Conservation (phyloP, 139 green algal genomes). For the Closterium sp. region DNA sequence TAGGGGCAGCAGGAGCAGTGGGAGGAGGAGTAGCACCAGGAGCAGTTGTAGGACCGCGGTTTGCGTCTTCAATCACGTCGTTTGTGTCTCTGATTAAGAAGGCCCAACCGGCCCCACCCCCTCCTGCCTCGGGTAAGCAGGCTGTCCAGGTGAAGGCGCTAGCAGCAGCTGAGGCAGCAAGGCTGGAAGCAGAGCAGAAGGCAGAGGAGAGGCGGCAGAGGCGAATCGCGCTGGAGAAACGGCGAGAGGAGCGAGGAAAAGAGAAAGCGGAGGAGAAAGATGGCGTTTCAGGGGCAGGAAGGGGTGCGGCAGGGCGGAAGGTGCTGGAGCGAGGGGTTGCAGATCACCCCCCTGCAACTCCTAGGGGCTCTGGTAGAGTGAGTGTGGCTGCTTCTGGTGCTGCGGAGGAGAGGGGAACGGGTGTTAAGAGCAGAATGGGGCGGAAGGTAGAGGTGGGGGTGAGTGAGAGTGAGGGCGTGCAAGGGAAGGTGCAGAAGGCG, state of each 20-base stretch:
- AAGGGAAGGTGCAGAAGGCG: background rate
- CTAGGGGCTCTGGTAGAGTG: background rate
- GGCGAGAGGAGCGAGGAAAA: background rate
- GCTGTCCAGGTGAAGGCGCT: background rate
- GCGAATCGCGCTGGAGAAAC: background rate
- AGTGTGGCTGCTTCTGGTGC: background rate
- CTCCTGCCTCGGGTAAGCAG: background rate
- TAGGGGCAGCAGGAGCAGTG: no score
- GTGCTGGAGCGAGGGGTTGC: background rate
- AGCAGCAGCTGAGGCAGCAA: background rate
- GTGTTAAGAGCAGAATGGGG: background rate
- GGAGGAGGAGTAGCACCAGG: background rate
- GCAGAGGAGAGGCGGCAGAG: background rate
- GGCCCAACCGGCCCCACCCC: background rate
- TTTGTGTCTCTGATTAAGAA: background rate
- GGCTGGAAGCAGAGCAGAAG: background rate
- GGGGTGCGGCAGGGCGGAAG: background rate
- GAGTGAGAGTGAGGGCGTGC: background rate
- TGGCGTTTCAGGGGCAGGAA: background rate
- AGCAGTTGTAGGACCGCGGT: background rate
- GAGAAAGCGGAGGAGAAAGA: background rate
- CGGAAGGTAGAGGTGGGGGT: background rate
- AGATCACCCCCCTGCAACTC: background rate
- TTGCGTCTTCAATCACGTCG: background rate
- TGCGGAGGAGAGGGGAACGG: background rate